Evolutionary conservation across 192 early-diverging fungal genomes (phyloP), one percentile per base, ranked within the genome.

Genomic region (Linnemannia schmuckeri): DNA sequence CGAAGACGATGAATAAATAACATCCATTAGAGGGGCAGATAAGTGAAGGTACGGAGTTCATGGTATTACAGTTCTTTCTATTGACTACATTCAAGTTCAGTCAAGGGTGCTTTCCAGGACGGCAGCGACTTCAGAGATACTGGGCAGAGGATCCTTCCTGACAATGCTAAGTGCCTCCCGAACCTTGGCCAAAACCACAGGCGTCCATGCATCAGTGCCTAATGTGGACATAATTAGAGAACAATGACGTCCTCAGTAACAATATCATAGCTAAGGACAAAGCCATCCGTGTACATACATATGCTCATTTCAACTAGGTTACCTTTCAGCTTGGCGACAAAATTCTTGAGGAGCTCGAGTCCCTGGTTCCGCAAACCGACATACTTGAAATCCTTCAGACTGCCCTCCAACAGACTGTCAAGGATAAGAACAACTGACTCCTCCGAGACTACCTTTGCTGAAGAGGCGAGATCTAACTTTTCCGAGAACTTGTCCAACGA

Each of bases 381-480:
- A 52, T 95, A 95, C 77, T 94, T 94, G 72, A 90, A 88, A 69
- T 95, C 93, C n/a, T 79, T 80, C 41, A 94, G 88, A 18, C 79
- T 81, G 27, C 92, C 90, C 35, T 79, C 80, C 70, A 81, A 30
- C 12, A 90, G 88, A n/a, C 90, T 91, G 40, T 83, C 77, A 37
- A 94, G 70, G 2, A 93, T 79, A 37, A 38, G 40, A 38, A 71
- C 68, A 8, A 88, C 18, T 7, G 90, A 76, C 7, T 82, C 78
- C 22, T 82, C 83, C 7, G 82, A 78, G 27, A 82, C n/a, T 1
- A 74, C 70, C 30, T 49, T 24, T 13, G 2, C 47, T 52, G 24
- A 57, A 6, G 52, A 35, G 0, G 46, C 17, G 17, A 87, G 40
- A 15, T 81, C 42, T 52, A 83, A 70, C 57, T 87, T 89, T 18